Evolutionary conservation across 164 flowering plant species (phyloP).

Genomic region (Protea cynaroides): DNA sequence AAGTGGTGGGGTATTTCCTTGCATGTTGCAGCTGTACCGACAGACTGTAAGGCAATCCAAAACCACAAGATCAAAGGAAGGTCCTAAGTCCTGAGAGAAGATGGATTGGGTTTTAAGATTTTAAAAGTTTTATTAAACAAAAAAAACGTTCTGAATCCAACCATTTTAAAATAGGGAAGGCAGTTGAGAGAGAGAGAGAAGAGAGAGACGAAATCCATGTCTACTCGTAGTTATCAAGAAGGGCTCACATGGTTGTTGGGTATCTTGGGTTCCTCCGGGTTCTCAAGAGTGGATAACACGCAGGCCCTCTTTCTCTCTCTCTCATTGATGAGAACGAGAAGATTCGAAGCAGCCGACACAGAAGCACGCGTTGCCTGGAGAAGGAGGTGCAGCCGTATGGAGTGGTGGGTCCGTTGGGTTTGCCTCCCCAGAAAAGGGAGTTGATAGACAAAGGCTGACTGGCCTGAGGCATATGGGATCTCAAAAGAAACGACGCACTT

Average conservation of each 20-base stretch:
- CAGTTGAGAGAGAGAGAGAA: not conserved
- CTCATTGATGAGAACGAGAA: not conserved
- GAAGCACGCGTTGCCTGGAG: slow-evolving; percentile 28
- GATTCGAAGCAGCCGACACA: slow-evolving; percentile 7
- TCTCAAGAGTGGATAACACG: too few species aligned
- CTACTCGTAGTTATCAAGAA: slow-evolving; percentile 19
- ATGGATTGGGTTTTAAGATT: too few species aligned
- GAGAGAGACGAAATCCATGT: slow-evolving; percentile 8
- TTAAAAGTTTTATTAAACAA: too few species aligned
- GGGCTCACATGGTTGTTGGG: slow-evolving; percentile 1
- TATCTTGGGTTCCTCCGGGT: not conserved
- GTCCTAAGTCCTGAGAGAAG: too few species aligned
- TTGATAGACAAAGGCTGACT: not conserved
- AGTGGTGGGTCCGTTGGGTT: slow-evolving; percentile 19
- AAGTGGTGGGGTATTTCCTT: not conserved
- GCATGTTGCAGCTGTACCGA: not conserved
- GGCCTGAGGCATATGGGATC: slow-evolving; percentile 12
- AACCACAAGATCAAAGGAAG: too few species aligned
- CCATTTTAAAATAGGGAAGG: not conserved
- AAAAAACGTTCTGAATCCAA: too few species aligned
- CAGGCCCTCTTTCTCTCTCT: not conserved
- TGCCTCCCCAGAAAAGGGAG: not conserved
- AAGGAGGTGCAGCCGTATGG: slow-evolving; percentile 25
- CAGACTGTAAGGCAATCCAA: not conserved
- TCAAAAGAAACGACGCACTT: not conserved